A percentile compares a stretch with the other conserved stretches of the same genome.
These are phyloP conservation scores for Suhomyces kilbournensis DNA, from an alignment of 805 yeast genomes.

Conservation along the genomic window DNA sequence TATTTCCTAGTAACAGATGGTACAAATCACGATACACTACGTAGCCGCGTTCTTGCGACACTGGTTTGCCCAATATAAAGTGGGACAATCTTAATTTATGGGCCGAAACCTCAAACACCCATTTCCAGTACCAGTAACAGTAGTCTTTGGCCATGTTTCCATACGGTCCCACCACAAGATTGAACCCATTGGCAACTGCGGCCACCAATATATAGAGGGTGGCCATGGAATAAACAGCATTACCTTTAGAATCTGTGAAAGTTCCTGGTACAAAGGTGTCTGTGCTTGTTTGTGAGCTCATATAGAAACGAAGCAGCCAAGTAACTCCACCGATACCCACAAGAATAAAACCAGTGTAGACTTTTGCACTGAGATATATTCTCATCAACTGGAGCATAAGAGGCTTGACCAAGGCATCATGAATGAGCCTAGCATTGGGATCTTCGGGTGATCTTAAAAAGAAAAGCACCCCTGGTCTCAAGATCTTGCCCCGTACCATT, in stretches of 20 bases:
- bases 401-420: conserved; percentile 82
- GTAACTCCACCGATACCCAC: conserved; percentile 72
- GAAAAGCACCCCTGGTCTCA: conserved; percentile 86
- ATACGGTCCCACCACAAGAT: not conserved
- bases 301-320: conserved; percentile 35
- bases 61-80: conserved; percentile 65
- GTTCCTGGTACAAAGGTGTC: not conserved
- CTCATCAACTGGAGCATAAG: conserved; percentile 69
- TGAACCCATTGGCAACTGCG: not conserved
- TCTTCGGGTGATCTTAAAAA: conserved; percentile 95
- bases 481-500: conserved; percentile 66
- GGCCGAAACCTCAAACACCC: conserved; percentile 54
- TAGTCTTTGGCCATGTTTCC: conserved; percentile 17
- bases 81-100: conserved; percentile 69
- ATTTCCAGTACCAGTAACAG: conserved; percentile 57
- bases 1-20: conserved; percentile 41
- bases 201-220: not conserved
- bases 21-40: conserved; percentile 51
- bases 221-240: not conserved
- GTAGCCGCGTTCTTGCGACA: conserved; percentile 68
- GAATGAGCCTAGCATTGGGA: conserved; percentile 80
- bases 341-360: conserved; percentile 69
- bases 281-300: no score
- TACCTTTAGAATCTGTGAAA: not conserved
- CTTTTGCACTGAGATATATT: conserved; percentile 66